These are phyloP conservation scores for Phascolomyces articulosus DNA, from an alignment of 371 early-diverging fungal genomes.

Conservation along the genomic window DNA sequence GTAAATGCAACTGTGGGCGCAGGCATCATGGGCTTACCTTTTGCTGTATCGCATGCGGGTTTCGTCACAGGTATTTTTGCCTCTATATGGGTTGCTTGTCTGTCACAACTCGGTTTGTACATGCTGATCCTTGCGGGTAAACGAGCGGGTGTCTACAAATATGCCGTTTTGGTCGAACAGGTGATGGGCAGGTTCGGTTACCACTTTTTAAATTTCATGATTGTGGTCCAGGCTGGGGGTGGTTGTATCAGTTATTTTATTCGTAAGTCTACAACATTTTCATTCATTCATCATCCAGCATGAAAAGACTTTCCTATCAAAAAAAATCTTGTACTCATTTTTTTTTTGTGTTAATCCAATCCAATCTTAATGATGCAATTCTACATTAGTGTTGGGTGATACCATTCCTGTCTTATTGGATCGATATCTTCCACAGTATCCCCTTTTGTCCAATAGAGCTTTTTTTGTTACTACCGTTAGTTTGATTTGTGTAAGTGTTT, in stretches of 20 bases:
- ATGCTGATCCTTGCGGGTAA: constrained; percentile 59
- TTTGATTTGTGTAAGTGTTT: constrained; percentile 34
- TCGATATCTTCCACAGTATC: constrained; percentile 38
- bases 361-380: constrained; percentile 1
- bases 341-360: no score
- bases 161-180: constrained; percentile 55
- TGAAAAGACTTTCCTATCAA: no score
- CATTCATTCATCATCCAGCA: no score
- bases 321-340: no score
- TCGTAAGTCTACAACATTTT: constrained; percentile 24
- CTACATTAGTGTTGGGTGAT: constrained; percentile 52
- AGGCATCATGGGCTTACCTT: constrained; percentile 51
- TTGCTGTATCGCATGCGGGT: constrained; percentile 55
- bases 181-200: constrained; percentile 54
- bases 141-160: constrained; percentile 52
- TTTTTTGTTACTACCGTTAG: constrained; percentile 47
- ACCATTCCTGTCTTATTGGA: constrained; percentile 55
- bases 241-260: constrained; percentile 56
- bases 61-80: constrained; percentile 54
- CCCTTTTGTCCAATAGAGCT: constrained; percentile 39
- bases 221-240: constrained; percentile 56
- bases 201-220: constrained; percentile 53
- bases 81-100: constrained; percentile 49
- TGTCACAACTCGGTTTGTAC: constrained; percentile 55
- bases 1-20: constrained; percentile 68